phyloP scores from a whole-genome alignment of 2,329 filamentous ascomycete genomes.

The Sporothrix globosa region DNA sequence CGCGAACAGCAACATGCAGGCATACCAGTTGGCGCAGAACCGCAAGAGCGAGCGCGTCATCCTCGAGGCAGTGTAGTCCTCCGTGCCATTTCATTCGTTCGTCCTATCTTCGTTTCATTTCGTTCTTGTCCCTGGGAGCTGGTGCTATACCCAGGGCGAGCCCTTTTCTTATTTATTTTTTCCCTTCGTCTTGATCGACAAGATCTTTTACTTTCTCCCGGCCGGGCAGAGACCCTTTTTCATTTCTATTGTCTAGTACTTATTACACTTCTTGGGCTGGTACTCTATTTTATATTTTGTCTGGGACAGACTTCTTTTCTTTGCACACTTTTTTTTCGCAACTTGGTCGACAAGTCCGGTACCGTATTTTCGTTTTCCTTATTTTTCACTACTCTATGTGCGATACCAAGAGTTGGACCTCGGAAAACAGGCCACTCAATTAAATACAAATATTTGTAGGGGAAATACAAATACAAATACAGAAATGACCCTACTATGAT shows the following conservation, averaged over 20 bases:
- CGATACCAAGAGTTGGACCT: constrained; percentile 23
- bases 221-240: background rate
- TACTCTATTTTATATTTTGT: background rate
- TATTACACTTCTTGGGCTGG: constrained; percentile 17
- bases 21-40: constrained; percentile 44
- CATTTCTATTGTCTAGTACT: background rate
- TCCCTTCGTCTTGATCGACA: background rate
- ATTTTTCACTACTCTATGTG: constrained; percentile 1
- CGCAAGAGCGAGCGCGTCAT: constrained; percentile 59
- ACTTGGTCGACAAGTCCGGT: background rate
- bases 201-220: background rate
- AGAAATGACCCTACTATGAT: background rate
- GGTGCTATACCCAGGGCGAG: background rate
- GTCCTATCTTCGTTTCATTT: constrained; percentile 13
- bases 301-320: background rate
- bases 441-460: too few species aligned
- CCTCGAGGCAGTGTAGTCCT: constrained; percentile 50
- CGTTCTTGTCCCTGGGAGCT: constrained; percentile 13
- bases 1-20: constrained; percentile 21
- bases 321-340: constrained; percentile 3
- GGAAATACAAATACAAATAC: background rate
- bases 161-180: background rate
- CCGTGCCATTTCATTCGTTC: background rate
- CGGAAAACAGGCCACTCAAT: background rate
- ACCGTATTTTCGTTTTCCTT: background rate